Conservation (phyloP, 768 basidiomycete genomes). For the Leucocoprinus birnbaumii region DNA sequence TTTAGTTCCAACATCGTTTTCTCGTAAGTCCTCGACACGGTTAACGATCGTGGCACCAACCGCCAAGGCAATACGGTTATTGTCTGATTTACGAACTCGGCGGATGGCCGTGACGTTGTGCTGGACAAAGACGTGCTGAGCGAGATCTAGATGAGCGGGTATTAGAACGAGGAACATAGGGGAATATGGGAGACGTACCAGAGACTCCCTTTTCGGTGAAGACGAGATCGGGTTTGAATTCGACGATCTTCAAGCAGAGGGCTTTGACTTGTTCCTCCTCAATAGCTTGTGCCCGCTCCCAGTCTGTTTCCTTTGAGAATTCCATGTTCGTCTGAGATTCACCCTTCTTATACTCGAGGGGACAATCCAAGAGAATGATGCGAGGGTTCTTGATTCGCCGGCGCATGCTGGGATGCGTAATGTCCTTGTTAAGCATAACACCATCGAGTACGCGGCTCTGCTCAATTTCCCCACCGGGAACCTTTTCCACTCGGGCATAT, state of each 20-base stretch:
- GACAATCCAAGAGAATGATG: constrained; percentile 89
- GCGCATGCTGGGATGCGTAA: constrained; percentile 97
- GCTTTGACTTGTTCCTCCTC: constrained; percentile 96
- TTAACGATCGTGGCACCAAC: constrained; percentile 97
- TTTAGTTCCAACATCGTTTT: constrained; percentile 85
- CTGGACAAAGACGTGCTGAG: constrained; percentile 87
- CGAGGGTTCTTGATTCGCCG: constrained; percentile 86
- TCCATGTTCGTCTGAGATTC: constrained; percentile 99
- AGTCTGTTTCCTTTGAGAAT: constrained; percentile 91
- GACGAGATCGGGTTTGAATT: constrained; percentile 93
- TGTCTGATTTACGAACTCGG: constrained; percentile 98
- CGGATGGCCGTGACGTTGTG: constrained; percentile 91
- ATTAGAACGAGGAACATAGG: neutral
- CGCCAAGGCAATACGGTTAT: constrained; percentile 96
- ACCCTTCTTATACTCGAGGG: constrained; percentile 98
- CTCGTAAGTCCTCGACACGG: constrained; percentile 90
- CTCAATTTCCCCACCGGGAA: constrained; percentile 98
- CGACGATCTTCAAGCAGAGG: constrained; percentile 80
- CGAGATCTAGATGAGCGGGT: constrained; percentile 59
- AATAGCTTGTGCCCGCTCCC: constrained; percentile 87
- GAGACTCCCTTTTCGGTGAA: constrained; percentile 98
- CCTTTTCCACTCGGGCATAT: constrained; percentile 95
- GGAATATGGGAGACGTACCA: constrained; percentile 46
- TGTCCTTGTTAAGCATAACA: constrained; percentile 98
- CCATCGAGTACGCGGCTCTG: constrained; percentile 83